These are phyloP conservation scores for Ophiosphaerella herpotricha DNA, from an alignment of 2,329 filamentous ascomycete species.

Conservation along the genomic window DNA sequence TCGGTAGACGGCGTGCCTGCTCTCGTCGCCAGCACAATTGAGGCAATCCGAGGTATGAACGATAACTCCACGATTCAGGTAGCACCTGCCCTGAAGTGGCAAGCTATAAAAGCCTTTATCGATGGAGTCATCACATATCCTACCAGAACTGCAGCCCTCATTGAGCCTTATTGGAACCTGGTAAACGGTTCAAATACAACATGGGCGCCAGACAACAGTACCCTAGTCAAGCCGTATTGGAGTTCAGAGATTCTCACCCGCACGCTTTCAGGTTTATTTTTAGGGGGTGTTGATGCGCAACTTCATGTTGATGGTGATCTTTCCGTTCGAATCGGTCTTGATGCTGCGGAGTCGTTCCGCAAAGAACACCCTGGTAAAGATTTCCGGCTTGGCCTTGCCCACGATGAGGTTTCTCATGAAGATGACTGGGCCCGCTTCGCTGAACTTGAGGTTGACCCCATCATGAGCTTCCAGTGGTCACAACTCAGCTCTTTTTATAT, in stretches of 20 bases:
- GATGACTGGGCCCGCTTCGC: conserved; percentile 4
- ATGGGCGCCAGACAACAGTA: conserved; percentile 1
- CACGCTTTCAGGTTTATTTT: conserved; percentile 1
- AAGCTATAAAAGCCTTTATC: conserved; percentile 4
- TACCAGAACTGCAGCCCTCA: conserved; percentile 1
- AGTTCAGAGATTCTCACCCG: conserved; percentile 3
- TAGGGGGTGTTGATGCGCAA: conserved; percentile 2
- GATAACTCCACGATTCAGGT: conserved; percentile 4
- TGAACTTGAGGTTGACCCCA: neutral
- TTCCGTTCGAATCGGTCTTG: conserved; percentile 1
- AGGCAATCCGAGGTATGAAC: neutral
- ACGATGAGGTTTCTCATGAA: conserved; percentile 2
- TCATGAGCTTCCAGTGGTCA: conserved; percentile 7
- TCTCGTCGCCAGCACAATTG: conserved; percentile 1
- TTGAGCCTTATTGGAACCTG: conserved; percentile 1
- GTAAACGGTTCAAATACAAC: conserved; percentile 5
- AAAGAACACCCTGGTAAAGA: conserved; percentile 1
- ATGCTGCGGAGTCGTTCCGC: conserved; percentile 1
- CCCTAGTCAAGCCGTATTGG: conserved; percentile 1
- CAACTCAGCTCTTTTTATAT: conserved; percentile 4
- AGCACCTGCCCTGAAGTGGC: conserved; percentile 4
- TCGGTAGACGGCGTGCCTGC: neutral
- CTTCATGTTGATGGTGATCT: conserved; percentile 2
- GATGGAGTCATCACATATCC: conserved; percentile 8
- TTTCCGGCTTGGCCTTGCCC: conserved; percentile 6